Evolutionary conservation across 1,284 basidiomycete species (phyloP).

Genomic region (Anthracocystis panici-leucophaei): DNA sequence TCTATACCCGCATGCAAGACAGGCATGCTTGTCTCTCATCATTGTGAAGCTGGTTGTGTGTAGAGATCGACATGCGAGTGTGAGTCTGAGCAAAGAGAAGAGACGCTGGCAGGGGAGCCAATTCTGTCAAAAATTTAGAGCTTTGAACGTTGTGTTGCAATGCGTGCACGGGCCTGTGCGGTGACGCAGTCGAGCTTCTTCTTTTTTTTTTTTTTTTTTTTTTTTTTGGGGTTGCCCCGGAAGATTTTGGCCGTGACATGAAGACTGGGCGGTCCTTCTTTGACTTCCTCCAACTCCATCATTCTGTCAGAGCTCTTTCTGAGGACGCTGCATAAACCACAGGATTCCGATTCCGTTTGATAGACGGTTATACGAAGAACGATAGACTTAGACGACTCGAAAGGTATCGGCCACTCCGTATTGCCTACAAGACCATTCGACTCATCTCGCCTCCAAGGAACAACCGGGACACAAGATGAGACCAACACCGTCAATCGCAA

Average conservation of each 20-base stretch:
- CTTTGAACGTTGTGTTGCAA: neutral
- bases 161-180: slow-evolving; percentile 1
- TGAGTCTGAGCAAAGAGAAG: neutral
- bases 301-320: neutral
- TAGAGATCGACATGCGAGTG: neutral
- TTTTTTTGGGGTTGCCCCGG: neutral
- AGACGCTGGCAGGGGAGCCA: neutral
- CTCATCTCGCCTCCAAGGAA: neutral
- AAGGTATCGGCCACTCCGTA: too few species aligned
- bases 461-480: slow-evolving; percentile 9
- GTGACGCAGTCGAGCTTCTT: neutral
- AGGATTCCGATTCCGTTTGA: neutral
- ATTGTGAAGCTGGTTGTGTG: neutral
- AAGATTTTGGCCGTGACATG: neutral
- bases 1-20: neutral
- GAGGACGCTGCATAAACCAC: too few species aligned
- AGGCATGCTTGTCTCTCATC: too few species aligned
- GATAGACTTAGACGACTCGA: neutral
- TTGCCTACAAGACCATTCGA: neutral
- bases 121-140: neutral
- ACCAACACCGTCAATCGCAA: slow-evolving; percentile 20
- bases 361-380: neutral
- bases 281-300: neutral
- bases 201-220: neutral
- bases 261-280: neutral